phyloP scores from a whole-genome alignment of 345 rosid genomes.

The Viola odorata region DNA sequence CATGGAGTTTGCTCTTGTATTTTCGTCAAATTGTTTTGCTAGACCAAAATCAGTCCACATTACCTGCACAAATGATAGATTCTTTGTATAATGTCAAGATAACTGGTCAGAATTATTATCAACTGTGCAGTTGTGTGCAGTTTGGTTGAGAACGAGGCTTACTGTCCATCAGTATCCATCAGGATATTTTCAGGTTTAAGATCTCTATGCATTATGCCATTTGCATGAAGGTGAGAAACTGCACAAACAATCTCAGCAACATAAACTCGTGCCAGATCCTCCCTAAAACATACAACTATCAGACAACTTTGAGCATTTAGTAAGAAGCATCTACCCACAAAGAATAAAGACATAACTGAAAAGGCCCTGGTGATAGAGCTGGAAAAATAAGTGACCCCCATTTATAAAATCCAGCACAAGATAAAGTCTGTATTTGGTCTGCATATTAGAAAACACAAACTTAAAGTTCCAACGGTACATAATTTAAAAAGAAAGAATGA shows the following conservation, averaged over 20 bases:
- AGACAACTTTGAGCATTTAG: slow-evolving; percentile 10
- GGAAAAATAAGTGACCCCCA: slow-evolving; percentile 96
- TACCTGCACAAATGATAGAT: slow-evolving; percentile 32
- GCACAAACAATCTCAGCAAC: slow-evolving; percentile 91
- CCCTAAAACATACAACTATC: slow-evolving; percentile 38
- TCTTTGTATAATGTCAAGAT: slow-evolving; percentile 7
- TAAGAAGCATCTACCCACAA: neutral
- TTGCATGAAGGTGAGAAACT: slow-evolving; percentile 83
- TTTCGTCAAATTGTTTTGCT: slow-evolving; percentile 82
- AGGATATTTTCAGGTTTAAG: slow-evolving; percentile 94
- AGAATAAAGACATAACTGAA: slow-evolving; percentile 51
- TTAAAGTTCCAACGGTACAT: neutral
- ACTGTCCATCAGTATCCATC: slow-evolving; percentile 88
- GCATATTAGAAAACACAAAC: slow-evolving; percentile 29
- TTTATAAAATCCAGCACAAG: slow-evolving; percentile 90
- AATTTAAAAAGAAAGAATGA: neutral
- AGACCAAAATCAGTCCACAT: slow-evolving; percentile 89
- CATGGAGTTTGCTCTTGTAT: slow-evolving; percentile 80
- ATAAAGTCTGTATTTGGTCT: slow-evolving; percentile 86
- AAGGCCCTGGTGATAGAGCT: slow-evolving; percentile 91
- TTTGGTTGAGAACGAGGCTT: slow-evolving; percentile 13
- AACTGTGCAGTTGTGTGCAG: neutral
- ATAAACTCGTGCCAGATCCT: slow-evolving; percentile 87
- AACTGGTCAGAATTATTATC: neutral
- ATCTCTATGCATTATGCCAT: slow-evolving; percentile 97